Base-by-base conservation (phyloP, 148 eudicot species). In the Cornus kousa region DNA sequence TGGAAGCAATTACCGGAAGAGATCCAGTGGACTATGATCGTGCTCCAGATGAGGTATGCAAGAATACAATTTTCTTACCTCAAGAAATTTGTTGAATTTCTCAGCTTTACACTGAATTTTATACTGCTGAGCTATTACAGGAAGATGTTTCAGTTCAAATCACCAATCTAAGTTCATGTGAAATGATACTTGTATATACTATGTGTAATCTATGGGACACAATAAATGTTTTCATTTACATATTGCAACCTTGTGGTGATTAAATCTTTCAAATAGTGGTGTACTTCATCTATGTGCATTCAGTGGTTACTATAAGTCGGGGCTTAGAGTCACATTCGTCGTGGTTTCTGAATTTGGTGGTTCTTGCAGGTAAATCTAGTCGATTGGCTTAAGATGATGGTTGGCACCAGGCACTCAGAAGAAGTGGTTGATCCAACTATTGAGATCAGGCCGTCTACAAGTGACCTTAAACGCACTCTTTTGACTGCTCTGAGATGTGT, bases 361-460 rank as follows among this genome's bases (percentile, higher is more conserved):
- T 13, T 53, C 59, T 72, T 12, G 16, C 75, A 72, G 75, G 75
- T 72, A 2, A 50, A 72, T 57, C 62, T 72, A 3, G 75, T 72
- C 14, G 75, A 72, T n/a, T 72, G 75, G 75, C 62, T 72, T 4
- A 72, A 72, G 53, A 72, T 13, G 64, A 72, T 72, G 75, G 75
- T 72, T 22, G 64, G 35, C n/a, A 72, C 7, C 14, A 48, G 75
- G 28, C 50, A 6, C 7, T 24, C 75, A 10, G 75, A 72, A 23
- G 75, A 50, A 19, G 75, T 72, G 23, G 60, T 72, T 57, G 75
- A 72, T 23, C 64, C 75, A 11, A 33, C 23, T 17, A 57, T 72
- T 72, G 75, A 48, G 28, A 4, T 16, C 59, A 72, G 53, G n/a
- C 75, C 75, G 0, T 8, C 75, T 20, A 48, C 75, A 6, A 53